Base-by-base conservation (phyloP, 768 basidiomycete species). In the Trametopsis cervina region DNA sequence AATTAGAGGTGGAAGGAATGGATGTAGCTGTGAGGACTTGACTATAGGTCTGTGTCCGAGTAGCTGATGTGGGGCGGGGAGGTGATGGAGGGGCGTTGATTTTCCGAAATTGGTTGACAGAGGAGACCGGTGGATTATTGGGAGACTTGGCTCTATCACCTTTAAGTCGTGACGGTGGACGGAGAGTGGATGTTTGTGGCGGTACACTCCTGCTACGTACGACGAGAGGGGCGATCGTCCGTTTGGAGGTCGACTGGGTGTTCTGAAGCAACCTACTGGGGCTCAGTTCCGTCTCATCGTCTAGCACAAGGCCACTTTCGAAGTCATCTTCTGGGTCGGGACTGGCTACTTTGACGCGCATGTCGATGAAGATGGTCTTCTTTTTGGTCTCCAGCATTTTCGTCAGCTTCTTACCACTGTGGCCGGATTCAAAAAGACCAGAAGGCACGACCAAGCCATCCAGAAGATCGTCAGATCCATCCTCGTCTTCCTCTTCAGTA, bases 291-390 rank as follows among this genome's bases (percentile, higher is more conserved):
- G 75, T 77, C 60, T 89, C 89, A 53, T 88, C 85, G 57, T 85
- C 83, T 57, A 93, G 83, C 54, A 90, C 76, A 44, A 93, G 80
- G 12, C 89, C 89, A 51, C 76, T 76, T 65, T 93, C 89, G 53
- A 91, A 90, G 62, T 90, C 86, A 51, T 91, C 89, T 57, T 92
- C 89, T 11, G 72, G 78, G 63, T 89, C 79, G 13, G 81, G 76
- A 49, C 66, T 73, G 21, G 78, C 67, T 5, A 76, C 60, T 54
- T 78, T 83, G 54, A 74, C 62, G 17, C 66, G 66, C 20, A 75
- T 74, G 17, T 79, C 77, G 40, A 72, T 73, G 62, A 78, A 73
- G 56, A 80, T 79, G 20, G 65, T 57, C 55, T 70, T 74, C 67
- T 76, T 78, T 69, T 76, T 78, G 52, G 63, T 62, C 56, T 80